Evolutionary conservation across 129 eudicot species (phyloP), one percentile per base, ranked within the genome.

Genomic region (Artemisia argyi): DNA sequence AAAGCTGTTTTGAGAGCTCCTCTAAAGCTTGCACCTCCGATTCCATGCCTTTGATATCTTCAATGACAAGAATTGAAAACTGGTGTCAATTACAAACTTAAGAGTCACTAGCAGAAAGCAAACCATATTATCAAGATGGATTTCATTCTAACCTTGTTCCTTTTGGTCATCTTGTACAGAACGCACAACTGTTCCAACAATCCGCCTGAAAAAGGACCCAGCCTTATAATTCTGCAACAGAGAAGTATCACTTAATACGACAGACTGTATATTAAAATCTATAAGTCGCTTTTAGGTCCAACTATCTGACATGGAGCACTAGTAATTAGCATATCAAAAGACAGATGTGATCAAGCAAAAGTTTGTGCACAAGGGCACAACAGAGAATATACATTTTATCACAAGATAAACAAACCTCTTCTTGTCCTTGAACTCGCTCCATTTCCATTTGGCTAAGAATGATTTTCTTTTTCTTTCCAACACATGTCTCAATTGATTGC

Each of bases 401-500:
- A 65, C 1, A 26, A 66, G 57, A 39, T 66, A 39, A 72, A 15
- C 70, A 26, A 73, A 92, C 98, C 96, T 92, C 95, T 80, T 87
- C 96, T 32, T 91, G 87, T n/a, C 89, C 98, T 83, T 89, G 93
- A 56, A 84, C 84, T 73, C 96, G 81, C 72, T 86, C 91, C 85
- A 88, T 94, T 79, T 94, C 97, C 76, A 78, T 86, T 56, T 84
- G 87, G 80, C 81, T 82, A 70, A 94, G 93, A 73, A 94, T 84
- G 55, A 94, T 94, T 81, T 78, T 94, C 97, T 94, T 94, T 69
- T 94, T 94, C 91, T 94, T 94, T 26, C 88, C 65, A 17, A 86
- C 86, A 78, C 97, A 88, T 58, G 99, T 90, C 83, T 94, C 99
- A 55, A 94, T 86, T 67, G 99, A 94, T 79, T 94, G 99, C 96